Conservation (phyloP, 2,329 filamentous ascomycete species). For the Hypoxylon sp. region DNA sequence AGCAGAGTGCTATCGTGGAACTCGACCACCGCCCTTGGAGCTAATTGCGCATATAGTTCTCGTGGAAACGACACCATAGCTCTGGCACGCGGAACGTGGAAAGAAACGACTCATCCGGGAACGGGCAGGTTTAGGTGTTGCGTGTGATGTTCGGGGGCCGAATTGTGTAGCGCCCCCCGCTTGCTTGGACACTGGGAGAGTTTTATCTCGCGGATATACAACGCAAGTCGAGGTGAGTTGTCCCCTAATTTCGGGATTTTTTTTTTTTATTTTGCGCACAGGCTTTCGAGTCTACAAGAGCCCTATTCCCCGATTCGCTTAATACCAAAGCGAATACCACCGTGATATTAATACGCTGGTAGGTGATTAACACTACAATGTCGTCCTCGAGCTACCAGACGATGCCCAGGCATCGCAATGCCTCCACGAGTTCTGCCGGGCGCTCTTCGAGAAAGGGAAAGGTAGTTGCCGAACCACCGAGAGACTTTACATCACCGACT, state of each 20-base stretch:
- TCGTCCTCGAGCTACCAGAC: slow-evolving; percentile 65
- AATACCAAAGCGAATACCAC: slow-evolving; percentile 29
- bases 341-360: slow-evolving; percentile 47
- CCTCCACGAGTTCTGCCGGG: slow-evolving; percentile 69
- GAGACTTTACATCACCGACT: slow-evolving; percentile 67
- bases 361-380: slow-evolving; percentile 66
- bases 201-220: slow-evolving; percentile 54
- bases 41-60: slow-evolving; percentile 47
- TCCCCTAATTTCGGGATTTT: slow-evolving; percentile 6
- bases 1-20: slow-evolving; percentile 50
- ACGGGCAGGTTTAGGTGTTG: slow-evolving; percentile 58
- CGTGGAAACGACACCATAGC: slow-evolving; percentile 37
- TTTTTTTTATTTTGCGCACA: slow-evolving; percentile 22
- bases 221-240: slow-evolving; percentile 54
- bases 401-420: slow-evolving; percentile 71
- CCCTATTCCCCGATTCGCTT: slow-evolving; percentile 26
- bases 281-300: slow-evolving; percentile 35
- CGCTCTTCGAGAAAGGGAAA: slow-evolving; percentile 66
- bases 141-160: slow-evolving; percentile 61
- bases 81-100: slow-evolving; percentile 50
- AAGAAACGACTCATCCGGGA: slow-evolving; percentile 54
- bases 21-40: slow-evolving; percentile 42
- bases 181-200: slow-evolving; percentile 59
- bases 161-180: slow-evolving; percentile 60
- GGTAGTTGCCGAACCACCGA: slow-evolving; percentile 60